Conservation (phyloP, 768 basidiomycete species). For the Tricholoma saponaceum region DNA sequence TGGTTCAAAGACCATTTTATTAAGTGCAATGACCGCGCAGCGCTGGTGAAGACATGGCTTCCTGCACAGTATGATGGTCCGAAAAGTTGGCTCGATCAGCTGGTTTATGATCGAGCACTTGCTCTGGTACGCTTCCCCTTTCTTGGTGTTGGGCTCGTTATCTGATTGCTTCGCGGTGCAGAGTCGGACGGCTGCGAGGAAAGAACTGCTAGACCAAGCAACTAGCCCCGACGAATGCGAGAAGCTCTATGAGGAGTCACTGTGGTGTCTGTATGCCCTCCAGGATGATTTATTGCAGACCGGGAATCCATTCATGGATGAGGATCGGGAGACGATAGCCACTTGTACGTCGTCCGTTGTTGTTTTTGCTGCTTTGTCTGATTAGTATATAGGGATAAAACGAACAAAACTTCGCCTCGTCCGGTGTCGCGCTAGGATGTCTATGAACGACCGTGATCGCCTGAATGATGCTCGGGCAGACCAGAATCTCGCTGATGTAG, state of each 20-base stretch:
- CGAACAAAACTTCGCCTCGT: constrained; percentile 81
- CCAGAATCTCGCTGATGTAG: constrained; percentile 73
- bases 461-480: constrained; percentile 75
- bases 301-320: constrained; percentile 81
- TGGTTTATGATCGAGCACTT: constrained; percentile 91
- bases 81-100: constrained; percentile 81
- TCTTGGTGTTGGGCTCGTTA: background rate
- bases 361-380: background rate
- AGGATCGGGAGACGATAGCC: constrained; percentile 74
- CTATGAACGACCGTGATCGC: constrained; percentile 69
- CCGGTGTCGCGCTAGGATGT: constrained; percentile 72
- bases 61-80: constrained; percentile 80
- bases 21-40: constrained; percentile 90
- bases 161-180: constrained; percentile 25
- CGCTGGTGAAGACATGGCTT: constrained; percentile 83
- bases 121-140: constrained; percentile 57
- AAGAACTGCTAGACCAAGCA: constrained; percentile 82
- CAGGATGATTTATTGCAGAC: constrained; percentile 84
- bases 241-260: constrained; percentile 89
- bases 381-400: constrained; percentile 63
- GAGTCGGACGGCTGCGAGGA: constrained; percentile 91
- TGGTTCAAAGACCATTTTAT: constrained; percentile 96
- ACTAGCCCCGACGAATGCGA: constrained; percentile 80
- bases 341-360: constrained; percentile 49
- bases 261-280: constrained; percentile 91